phyloP scores from a whole-genome alignment of 805 yeast species.

The Zygosaccharomyces lentus region DNA sequence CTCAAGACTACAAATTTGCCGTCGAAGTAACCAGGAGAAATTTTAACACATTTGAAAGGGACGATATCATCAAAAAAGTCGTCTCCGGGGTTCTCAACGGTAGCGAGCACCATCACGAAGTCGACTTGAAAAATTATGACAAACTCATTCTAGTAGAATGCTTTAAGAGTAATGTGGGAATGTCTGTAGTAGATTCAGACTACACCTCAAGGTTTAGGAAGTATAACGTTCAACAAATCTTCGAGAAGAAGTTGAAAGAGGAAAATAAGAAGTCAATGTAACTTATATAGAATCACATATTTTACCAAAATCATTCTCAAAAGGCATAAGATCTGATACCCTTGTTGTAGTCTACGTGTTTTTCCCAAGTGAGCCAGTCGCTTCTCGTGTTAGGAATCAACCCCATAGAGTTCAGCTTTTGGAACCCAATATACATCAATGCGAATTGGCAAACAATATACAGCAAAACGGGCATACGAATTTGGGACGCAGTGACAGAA shows the following conservation, averaged over 20 bases:
- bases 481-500: conserved; percentile 22
- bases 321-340: conserved; percentile 22
- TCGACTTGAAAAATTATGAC: conserved; percentile 76
- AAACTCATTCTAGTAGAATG: conserved; percentile 80
- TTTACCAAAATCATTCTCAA: conserved; percentile 10
- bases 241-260: conserved; percentile 39
- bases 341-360: conserved; percentile 29
- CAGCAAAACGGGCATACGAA: conserved; percentile 41
- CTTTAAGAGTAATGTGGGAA: conserved; percentile 82
- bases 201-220: conserved; percentile 49
- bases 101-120: conserved; percentile 55
- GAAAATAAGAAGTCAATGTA: neutral
- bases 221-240: conserved; percentile 80
- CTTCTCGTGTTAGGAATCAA: conserved; percentile 79
- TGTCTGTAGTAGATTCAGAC: conserved; percentile 71
- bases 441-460: conserved; percentile 47
- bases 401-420: conserved; percentile 86
- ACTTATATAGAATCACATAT: conserved; percentile 6
- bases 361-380: conserved; percentile 92
- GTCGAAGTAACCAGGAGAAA: conserved; percentile 76
- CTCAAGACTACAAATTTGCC: conserved; percentile 54
- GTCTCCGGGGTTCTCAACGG: conserved; percentile 70
- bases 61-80: conserved; percentile 65
- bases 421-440: conserved; percentile 69
- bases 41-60: conserved; percentile 67